phyloP scores from a whole-genome alignment of 2,329 filamentous ascomycete species.

The Aphanocladium album region DNA sequence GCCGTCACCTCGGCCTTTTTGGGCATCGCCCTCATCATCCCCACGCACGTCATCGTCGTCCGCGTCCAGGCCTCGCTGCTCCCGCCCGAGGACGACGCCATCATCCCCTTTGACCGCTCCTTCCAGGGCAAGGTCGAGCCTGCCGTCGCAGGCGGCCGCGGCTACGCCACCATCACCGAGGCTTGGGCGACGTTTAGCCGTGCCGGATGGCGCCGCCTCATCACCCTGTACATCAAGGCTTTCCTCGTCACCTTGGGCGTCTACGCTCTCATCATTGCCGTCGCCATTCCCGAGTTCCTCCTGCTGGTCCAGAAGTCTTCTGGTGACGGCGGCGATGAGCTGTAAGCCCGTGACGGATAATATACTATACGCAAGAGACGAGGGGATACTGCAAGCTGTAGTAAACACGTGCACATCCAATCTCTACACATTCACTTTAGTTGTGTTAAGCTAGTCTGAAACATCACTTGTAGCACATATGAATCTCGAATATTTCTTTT shows the following conservation, averaged over 20 bases:
- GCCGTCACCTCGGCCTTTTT: conserved; percentile 43
- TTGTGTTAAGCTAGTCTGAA: background rate
- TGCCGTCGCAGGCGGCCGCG: conserved; percentile 66
- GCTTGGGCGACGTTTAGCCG: conserved; percentile 76
- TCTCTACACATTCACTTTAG: background rate
- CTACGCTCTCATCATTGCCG: conserved; percentile 37
- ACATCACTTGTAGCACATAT: background rate
- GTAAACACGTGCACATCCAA: background rate
- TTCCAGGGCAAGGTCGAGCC: conserved; percentile 74
- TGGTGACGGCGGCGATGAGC: conserved; percentile 5
- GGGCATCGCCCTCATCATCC: conserved; percentile 63
- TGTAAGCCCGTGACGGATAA: background rate
- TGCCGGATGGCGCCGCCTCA: conserved; percentile 64
- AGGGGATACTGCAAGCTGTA: background rate
- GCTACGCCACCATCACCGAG: conserved; percentile 63
- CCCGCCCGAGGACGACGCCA: conserved; percentile 72
- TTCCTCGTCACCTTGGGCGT: conserved; percentile 49
- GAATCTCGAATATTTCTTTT: background rate
- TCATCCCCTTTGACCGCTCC: conserved; percentile 85
- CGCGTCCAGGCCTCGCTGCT: conserved; percentile 86
- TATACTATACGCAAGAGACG: background rate
- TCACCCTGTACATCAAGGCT: conserved; percentile 72
- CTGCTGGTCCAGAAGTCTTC: conserved; percentile 29
- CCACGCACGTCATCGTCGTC: conserved; percentile 68
- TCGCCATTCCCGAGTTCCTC: conserved; percentile 49